These are phyloP conservation scores for Sphenostylis stenocarpa DNA, from an alignment of 306 rosid species.

Conservation along the genomic window DNA sequence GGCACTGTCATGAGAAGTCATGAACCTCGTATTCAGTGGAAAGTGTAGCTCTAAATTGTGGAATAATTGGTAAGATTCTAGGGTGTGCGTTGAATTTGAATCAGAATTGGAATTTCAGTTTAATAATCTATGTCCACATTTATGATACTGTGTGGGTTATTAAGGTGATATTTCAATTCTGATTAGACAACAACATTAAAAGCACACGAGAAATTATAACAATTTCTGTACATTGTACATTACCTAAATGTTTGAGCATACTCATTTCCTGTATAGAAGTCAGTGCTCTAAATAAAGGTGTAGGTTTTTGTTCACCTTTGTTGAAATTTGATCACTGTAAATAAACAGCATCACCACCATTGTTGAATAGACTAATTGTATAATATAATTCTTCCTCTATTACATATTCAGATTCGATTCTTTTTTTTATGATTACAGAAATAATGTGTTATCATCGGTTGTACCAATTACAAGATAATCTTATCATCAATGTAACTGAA, in stretches of 20 bases:
- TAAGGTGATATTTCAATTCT: background rate
- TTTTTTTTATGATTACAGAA: background rate
- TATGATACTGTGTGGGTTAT: background rate
- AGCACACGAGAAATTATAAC: background rate
- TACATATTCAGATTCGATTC: background rate
- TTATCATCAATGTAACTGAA: background rate
- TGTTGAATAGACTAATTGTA: constrained; percentile 2
- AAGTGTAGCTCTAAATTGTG: constrained; percentile 29
- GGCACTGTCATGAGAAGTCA: constrained; percentile 41
- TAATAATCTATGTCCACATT: background rate
- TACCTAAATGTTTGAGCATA: background rate
- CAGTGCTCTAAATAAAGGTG: constrained; percentile 34
- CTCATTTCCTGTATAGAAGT: constrained; percentile 25
- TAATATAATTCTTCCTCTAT: background rate
- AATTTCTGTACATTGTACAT: constrained; percentile 8
- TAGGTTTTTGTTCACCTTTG: constrained; percentile 44
- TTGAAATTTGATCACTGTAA: background rate
- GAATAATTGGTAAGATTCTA: background rate
- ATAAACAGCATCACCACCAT: constrained; percentile 7
- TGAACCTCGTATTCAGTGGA: constrained; percentile 41
- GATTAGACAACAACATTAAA: background rate
- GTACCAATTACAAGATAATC: background rate
- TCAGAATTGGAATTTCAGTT: background rate
- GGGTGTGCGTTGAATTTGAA: background rate
- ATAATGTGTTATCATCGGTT: background rate